These are phyloP conservation scores for Brassica hybrid DNA, from an alignment of 441 rosid species.

Conservation along the genomic window DNA sequence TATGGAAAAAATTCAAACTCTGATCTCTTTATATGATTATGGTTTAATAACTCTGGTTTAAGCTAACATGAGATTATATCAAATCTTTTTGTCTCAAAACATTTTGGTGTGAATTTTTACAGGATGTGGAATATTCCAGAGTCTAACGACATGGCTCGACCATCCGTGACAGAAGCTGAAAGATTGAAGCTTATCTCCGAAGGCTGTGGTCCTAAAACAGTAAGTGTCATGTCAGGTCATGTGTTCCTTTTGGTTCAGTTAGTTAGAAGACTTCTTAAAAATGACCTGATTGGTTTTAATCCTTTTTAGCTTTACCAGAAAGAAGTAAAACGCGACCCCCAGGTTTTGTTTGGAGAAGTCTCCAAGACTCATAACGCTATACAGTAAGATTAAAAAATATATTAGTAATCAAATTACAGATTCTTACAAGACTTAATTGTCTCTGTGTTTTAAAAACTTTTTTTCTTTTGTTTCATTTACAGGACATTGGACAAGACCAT, in stretches of 20 bases:
- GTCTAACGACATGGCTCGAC: constrained; percentile 61
- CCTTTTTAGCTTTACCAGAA: constrained; percentile 64
- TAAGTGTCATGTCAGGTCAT: constrained; percentile 49
- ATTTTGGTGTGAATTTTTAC: too few species aligned
- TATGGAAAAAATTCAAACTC: neutral
- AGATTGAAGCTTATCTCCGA: constrained; percentile 76
- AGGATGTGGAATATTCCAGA: constrained; percentile 80
- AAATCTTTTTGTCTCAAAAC: too few species aligned
- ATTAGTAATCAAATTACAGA: too few species aligned
- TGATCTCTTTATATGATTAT: neutral
- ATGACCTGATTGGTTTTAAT: constrained; percentile 46
- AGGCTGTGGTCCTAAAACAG: constrained; percentile 70
- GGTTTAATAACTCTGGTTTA: neutral
- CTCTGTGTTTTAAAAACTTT: constrained; percentile 1
- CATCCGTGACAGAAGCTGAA: constrained; percentile 74
- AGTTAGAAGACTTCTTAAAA: neutral
- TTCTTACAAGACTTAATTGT: too few species aligned
- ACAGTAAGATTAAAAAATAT: constrained; percentile 47
- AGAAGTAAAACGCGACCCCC: constrained; percentile 70
- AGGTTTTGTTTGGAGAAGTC: constrained; percentile 47
- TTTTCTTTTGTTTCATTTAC: constrained; percentile 23
- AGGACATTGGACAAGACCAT: constrained; percentile 59
- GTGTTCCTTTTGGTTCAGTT: constrained; percentile 18
- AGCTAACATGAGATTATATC: too few species aligned
- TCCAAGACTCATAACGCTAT: constrained; percentile 47